These are phyloP conservation scores for Vitellaria paradoxa DNA, from an alignment of 179 eudicot species.

Conservation along the genomic window DNA sequence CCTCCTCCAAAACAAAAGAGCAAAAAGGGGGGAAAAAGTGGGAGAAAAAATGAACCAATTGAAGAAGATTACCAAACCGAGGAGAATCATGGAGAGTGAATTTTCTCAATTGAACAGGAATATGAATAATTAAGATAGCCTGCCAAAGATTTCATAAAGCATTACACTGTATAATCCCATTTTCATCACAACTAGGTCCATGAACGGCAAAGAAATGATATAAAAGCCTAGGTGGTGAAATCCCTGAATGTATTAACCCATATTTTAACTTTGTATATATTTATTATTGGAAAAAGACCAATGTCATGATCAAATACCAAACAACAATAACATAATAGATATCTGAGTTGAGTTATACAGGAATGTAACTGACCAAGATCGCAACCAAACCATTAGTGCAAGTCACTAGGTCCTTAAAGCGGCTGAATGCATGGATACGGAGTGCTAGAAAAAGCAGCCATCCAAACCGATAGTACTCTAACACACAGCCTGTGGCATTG, in stretches of 20 bases:
- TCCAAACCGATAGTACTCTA: slow-evolving; percentile 77
- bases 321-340: neutral
- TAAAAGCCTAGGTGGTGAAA: neutral
- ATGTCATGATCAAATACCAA: neutral
- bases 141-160: slow-evolving; percentile 29
- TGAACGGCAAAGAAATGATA: neutral
- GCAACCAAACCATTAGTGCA: slow-evolving; percentile 87
- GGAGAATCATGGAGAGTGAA: slow-evolving; percentile 53
- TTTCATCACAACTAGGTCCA: neutral
- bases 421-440: slow-evolving; percentile 82
- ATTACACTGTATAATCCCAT: slow-evolving; percentile 9
- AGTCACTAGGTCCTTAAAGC: slow-evolving; percentile 80
- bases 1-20: neutral
- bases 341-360: slow-evolving; percentile 1
- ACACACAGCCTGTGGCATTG: slow-evolving; percentile 27
- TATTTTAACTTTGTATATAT: neutral
- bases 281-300: neutral
- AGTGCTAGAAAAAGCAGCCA: slow-evolving; percentile 94
- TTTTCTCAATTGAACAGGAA: slow-evolving; percentile 67
- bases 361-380: slow-evolving; percentile 60
- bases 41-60: neutral
- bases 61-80: slow-evolving; percentile 46
- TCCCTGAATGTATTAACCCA: neutral
- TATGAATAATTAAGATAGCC: slow-evolving; percentile 87
- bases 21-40: slow-evolving; percentile 2